A percentile compares a stretch with the other conserved stretches of the same genome.
These are phyloP conservation scores for Trametes maxima DNA, from an alignment of 768 basidiomycete species.

Conservation along the genomic window DNA sequence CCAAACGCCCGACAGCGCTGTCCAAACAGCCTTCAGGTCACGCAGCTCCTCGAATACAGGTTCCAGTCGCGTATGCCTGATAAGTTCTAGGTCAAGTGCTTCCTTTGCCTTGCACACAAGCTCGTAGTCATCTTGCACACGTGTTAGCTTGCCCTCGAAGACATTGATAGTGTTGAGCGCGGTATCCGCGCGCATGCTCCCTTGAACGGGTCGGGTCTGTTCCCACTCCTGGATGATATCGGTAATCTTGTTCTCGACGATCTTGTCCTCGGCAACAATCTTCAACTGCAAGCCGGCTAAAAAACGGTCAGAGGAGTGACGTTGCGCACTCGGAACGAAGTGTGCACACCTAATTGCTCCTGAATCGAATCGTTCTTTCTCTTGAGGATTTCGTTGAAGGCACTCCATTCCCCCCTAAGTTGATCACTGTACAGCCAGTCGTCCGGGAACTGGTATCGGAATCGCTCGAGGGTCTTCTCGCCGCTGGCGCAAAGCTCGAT, in stretches of 20 bases:
- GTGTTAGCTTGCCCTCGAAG: conserved; percentile 88
- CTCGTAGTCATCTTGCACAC: conserved; percentile 93
- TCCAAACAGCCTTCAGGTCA: conserved; percentile 99
- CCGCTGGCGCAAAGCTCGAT: conserved; percentile 93
- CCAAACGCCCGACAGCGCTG: conserved; percentile 97
- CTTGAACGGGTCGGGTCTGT: conserved; percentile 93
- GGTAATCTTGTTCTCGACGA: conserved; percentile 93
- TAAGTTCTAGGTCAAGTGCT: conserved; percentile 91
- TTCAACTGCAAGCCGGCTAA: conserved; percentile 96
- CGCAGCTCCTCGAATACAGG: conserved; percentile 94
- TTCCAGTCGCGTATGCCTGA: conserved; percentile 86
- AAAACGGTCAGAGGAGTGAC: not conserved
- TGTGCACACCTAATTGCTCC: conserved; percentile 84
- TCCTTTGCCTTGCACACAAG: conserved; percentile 96
- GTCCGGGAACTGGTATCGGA: conserved; percentile 93
- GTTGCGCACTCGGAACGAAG: not conserved
- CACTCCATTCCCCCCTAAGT: conserved; percentile 96
- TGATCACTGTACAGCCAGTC: conserved; percentile 99
- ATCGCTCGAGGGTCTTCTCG: conserved; percentile 96
- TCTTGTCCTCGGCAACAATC: conserved; percentile 99
- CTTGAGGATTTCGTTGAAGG: conserved; percentile 96
- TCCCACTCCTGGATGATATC: conserved; percentile 95
- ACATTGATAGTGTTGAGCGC: conserved; percentile 96
- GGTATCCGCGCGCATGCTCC: conserved; percentile 92
- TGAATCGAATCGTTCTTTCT: conserved; percentile 98